Base-by-base conservation (phyloP, 2,329 filamentous ascomycete species). In the Pestalotiopsis fici region DNA sequence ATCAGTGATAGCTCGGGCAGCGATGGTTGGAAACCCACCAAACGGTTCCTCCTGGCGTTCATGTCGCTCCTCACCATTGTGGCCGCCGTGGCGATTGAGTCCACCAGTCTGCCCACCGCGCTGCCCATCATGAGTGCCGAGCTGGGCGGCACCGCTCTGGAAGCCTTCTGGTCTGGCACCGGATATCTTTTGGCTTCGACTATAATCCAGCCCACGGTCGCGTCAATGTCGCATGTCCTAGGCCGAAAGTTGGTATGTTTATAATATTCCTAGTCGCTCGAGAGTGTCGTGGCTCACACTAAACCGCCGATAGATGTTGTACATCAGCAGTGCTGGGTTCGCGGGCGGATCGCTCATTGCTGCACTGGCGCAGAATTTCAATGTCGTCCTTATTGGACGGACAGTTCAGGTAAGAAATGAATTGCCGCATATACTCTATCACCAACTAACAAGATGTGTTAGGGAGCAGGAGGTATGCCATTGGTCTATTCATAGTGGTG, bases 101-200 rank as follows among this genome's bases (percentile, higher is more conserved):
- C 88, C 3, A 91, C 89, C 1, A 90, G 87, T 3, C 82, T 91
- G 64, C 88, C 87, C 3, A 88, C 91, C 6, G 88, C 90, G 3
- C 77, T 91, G 37, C 85, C 82, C 4, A 83, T 82, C 54, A 86
- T 89, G 67, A 83, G 86, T n/a, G 70, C 76, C 7, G 83, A 83
- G 23, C 80, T 90, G 6, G 71, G 81, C 31, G 86, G 87, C 56
- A 83, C 82, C 0, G 86, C 86, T 2, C 84, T 89, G 37, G 83
- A 92, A 77, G 88, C 89, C 0, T 93, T 93, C 73, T 93, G 90
- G 91, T 86, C 89, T 13, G 91, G 90, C 2, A 93, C 91, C 4
- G 88, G 88, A 18, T 93, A 91, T 70, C 81, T 93, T 4, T 83
- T 93, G 4, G 87, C 89, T 3, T 88, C 87, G 66, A 89, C 90